Evolutionary conservation across 768 basidiomycete genomes (phyloP), one percentile per base, ranked within the genome.

Genomic region (Boletus edulis): DNA sequence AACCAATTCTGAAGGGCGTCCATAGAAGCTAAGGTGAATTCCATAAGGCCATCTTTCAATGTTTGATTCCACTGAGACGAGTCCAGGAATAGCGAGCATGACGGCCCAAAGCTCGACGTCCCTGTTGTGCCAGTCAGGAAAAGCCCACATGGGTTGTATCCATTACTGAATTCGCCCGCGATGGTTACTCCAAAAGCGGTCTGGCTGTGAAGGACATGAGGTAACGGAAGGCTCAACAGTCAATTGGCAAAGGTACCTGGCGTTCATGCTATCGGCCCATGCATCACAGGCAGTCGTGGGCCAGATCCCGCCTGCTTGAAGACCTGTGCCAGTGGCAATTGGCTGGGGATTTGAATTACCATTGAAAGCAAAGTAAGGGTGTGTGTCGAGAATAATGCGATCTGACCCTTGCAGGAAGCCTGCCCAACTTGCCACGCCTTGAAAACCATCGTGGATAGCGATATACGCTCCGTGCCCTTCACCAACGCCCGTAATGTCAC

Each of bases 111-210:
- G 46, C 56, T 67, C 14, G 60, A 54, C 1, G 70, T 63, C 17
- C 63, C 55, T 9, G 64, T 58, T 40, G 74, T 66, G 46, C 68
- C 72, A 39, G 73, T 76, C 57, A 75, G 73, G 67, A 67, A 81
- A 47, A 80, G 71, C 13, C 84, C 87, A 62, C 89, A 90, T 49
- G 82, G 76, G 63, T 87, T 90, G 61, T 76, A 78, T 11, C 83
- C 86, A 3, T 77, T 77, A 49, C 86, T 82, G 70, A 87, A 93
- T 70, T 95, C 93, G 41, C 90, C 93, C 1, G 83, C 84, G 24
- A 86, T 65, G 14, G 84, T 84, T 39, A 93, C 71, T 11, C 93
- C 93, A 62, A 91, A 90, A 9, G 72, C 67, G 54, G 62, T 70
- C 66, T 68, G 80, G 66, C 78, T 80, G 52, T 32, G 60, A 45